phyloP scores from a whole-genome alignment of 179 eudicot species.

The Heliamphora ciliata region DNA sequence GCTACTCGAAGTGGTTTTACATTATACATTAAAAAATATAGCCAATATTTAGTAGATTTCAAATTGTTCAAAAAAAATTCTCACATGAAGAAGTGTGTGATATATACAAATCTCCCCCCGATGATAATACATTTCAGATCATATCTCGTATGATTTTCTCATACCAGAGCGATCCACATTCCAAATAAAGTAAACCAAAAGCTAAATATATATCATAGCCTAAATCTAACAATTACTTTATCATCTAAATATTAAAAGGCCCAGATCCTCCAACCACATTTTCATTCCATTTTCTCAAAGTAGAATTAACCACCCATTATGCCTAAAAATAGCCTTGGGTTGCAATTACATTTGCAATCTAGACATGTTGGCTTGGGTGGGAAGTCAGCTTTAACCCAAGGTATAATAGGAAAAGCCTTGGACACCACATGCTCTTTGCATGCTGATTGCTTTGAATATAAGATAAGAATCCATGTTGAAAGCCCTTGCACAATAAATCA shows the following conservation, averaged over 20 bases:
- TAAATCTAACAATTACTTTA: background rate
- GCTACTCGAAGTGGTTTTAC: no score
- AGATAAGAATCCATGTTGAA: slow-evolving; percentile 1
- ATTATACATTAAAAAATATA: no score
- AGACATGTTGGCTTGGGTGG: background rate
- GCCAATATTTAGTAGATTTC: no score
- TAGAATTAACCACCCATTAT: background rate
- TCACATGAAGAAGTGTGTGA: no score
- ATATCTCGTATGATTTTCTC: no score
- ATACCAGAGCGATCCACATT: no score
- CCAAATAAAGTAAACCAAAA: background rate
- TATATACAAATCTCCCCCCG: no score
- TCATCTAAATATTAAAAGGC: background rate
- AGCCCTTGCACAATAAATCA: no score
- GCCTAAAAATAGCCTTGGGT: background rate
- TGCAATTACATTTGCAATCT: background rate
- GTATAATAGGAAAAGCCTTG: background rate
- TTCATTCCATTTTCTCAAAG: background rate
- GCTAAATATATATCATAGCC: background rate
- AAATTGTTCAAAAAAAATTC: no score
- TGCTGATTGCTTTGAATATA: background rate
- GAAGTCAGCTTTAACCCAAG: background rate
- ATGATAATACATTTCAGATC: no score
- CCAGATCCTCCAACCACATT: background rate
- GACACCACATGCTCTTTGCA: background rate